Evolutionary conservation across 2,329 filamentous ascomycete species (phyloP), one percentile per base, ranked within the genome.

Genomic region (Aspergillus fumigatiaffinis): DNA sequence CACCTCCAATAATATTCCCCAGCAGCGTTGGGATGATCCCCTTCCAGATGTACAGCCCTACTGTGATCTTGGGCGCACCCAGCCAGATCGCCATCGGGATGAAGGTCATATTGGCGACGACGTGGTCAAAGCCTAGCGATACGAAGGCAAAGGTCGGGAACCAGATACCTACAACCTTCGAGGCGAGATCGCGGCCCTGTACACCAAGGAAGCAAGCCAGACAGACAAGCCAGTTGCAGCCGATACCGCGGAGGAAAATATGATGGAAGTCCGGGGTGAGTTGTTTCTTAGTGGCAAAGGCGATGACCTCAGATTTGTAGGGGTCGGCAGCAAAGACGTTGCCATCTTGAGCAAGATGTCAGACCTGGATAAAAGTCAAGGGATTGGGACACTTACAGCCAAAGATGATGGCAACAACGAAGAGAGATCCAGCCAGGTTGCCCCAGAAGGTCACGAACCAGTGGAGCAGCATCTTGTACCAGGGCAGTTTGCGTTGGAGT

Each of bases 201-300:
- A 79, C 71, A 0, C 62, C 66, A 6, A 71, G 62, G 53, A 68
- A 84, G 48, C 79, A 77, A 0, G 80, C 81, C 26, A 84, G 69
- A 56, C 81, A 83, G 2, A 85, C 82, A 0, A 86, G 76, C 82
- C 82, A 85, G 68, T 84, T 84, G 62, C 78, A 80, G 4, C 82
- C 80, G 48, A 85, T 83, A 1, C 71, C 82, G 46, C 80, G 76
- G 0, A 84, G 68, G 63, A 85, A 83, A 52, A 85, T 80, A 55
- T 79, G 76, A 51, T 82, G 78, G 72, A 80, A 82, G 2, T 73
- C 62, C 0, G 82, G 81, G 0, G 68, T 73, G 9, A 82, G 68
- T 59, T 77, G 79, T 60, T 84, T 85, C 20, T 75, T 73, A 9
- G 73, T 79, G 0, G 79, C 77, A 52, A 80, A 81, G 1, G 71